Evolutionary conservation across 306 rosid genomes (phyloP), one percentile per base, ranked within the genome.

Genomic region (Hylodesmum podocarpum): DNA sequence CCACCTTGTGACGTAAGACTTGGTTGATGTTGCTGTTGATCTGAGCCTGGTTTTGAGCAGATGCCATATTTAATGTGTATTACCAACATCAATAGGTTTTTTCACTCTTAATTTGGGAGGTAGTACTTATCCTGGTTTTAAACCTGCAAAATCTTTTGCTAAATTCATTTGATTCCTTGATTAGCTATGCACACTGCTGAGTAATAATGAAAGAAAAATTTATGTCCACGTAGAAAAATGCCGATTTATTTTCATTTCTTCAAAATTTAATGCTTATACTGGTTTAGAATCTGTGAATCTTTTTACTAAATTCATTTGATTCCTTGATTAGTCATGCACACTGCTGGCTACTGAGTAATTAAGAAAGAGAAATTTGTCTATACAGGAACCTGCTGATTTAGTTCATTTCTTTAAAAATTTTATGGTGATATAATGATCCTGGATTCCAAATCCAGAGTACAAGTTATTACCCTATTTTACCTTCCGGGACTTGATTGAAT

Each of bases 291-390:
- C 39, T 27, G 61, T 31, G 61, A 75, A 63, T 64, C 18, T 39
- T 64, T 64, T 25, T 25, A 10, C 69, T 51, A 47, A 25, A 50
- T 31, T 50, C 34, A 27, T 70, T 66, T 53, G 71, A 59, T 80
- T 50, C 51, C 49, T 66, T 77, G 68, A 27, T 77, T 65, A 6
- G 58, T 36, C 25, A 28, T 71, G 55, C 37, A 44, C 43, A 43
- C 72, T 57, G 53, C 67, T 12, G 68, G n/a, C n/a, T n/a, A n/a
- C n/a, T n/a, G n/a, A 64, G 59, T 41, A 47, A 66, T 71, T 74
- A 24, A 19, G 41, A 31, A 54, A 73, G 41, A 76, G 7, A 21
- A 54, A 21, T 44, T 76, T 77, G n/a, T n/a, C n/a, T n/a, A n/a
- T n/a, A n/a, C n/a, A n/a, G n/a, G n/a, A n/a, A n/a, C 1, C 8